These are phyloP conservation scores for Hanseniaspora mollemarum DNA, from an alignment of 805 yeast genomes.

Conservation along the genomic window DNA sequence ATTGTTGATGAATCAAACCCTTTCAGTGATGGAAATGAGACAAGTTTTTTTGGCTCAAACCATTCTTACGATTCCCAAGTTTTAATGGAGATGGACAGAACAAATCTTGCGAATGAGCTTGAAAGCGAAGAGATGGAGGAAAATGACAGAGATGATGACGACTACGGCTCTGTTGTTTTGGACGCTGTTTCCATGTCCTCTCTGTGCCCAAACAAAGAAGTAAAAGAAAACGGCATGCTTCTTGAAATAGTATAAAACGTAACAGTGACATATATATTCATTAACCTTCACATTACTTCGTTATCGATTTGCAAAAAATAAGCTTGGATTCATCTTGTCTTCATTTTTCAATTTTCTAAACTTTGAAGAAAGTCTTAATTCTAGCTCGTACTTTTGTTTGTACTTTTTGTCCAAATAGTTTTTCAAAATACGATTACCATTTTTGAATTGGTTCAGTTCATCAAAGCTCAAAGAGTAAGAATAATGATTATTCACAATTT, in stretches of 20 bases:
- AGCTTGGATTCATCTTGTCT: constrained; percentile 4
- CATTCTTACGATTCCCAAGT: neutral
- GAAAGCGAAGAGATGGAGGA: neutral
- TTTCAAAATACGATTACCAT: constrained; percentile 32
- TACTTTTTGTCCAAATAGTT: constrained; percentile 34
- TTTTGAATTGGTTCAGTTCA: constrained; percentile 31
- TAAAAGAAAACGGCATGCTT: constrained; percentile 6
- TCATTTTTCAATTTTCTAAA: constrained; percentile 25
- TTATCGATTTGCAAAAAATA: constrained; percentile 10
- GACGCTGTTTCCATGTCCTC: constrained; percentile 9
- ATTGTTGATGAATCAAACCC: constrained; percentile 12
- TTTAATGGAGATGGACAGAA: neutral
- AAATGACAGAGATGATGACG: neutral
- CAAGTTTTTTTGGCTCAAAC: neutral
- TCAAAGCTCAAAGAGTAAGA: constrained; percentile 29
- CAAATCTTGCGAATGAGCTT: neutral
- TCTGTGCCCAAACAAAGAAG: neutral
- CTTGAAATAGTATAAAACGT: neutral
- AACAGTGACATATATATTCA: neutral
- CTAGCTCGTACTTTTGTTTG: constrained; percentile 36
- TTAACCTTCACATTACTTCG: neutral
- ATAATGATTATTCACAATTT: constrained; percentile 28
- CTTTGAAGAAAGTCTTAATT: constrained; percentile 33
- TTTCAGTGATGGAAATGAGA: constrained; percentile 8
- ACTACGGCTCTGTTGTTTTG: neutral